These are phyloP conservation scores for Hyaloperonospora brassicae DNA, from an alignment of 352 stramenopile species.

Conservation along the genomic window DNA sequence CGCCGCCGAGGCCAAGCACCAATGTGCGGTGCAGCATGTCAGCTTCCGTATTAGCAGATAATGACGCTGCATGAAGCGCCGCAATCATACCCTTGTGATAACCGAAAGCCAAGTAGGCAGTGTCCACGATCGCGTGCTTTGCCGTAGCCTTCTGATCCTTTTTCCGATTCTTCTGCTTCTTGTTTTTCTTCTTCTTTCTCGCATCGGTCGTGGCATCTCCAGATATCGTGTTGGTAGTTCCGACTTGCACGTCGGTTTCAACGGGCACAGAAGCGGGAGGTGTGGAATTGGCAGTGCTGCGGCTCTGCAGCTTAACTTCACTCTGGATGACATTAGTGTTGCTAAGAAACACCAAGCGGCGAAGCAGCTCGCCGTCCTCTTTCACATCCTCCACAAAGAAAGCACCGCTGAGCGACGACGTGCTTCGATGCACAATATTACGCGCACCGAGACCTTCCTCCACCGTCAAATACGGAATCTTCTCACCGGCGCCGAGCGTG, in stretches of 20 bases:
- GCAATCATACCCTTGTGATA: constrained; percentile 77
- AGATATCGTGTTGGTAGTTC: constrained; percentile 17
- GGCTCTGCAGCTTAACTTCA: constrained; percentile 44
- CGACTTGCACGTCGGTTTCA: constrained; percentile 3
- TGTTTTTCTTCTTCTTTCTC: constrained; percentile 45
- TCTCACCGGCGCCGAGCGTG: constrained; percentile 33
- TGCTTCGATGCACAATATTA: constrained; percentile 46
- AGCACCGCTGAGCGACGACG: constrained; percentile 41
- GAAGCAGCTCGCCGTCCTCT: constrained; percentile 35
- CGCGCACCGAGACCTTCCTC: constrained; percentile 50
- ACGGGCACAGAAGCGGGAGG: constrained; percentile 3
- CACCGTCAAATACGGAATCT: constrained; percentile 74
- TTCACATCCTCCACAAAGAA: constrained; percentile 70
- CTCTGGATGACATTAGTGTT: constrained; percentile 75
- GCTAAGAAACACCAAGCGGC: constrained; percentile 65
- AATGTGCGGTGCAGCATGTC: constrained; percentile 30
- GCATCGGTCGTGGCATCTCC: constrained; percentile 19
- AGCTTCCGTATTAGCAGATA: constrained; percentile 13
- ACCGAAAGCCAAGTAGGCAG: constrained; percentile 58
- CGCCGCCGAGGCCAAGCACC: constrained; percentile 65
- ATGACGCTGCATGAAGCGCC: constrained; percentile 37
- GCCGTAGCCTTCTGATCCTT: constrained; percentile 33
- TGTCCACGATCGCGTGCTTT: constrained; percentile 34
- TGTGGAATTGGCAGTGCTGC: constrained; percentile 2
- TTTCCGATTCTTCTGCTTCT: constrained; percentile 63